These are phyloP conservation scores for Aureobasidium sp. DNA, from an alignment of 2,329 filamentous ascomycete species.

Conservation along the genomic window DNA sequence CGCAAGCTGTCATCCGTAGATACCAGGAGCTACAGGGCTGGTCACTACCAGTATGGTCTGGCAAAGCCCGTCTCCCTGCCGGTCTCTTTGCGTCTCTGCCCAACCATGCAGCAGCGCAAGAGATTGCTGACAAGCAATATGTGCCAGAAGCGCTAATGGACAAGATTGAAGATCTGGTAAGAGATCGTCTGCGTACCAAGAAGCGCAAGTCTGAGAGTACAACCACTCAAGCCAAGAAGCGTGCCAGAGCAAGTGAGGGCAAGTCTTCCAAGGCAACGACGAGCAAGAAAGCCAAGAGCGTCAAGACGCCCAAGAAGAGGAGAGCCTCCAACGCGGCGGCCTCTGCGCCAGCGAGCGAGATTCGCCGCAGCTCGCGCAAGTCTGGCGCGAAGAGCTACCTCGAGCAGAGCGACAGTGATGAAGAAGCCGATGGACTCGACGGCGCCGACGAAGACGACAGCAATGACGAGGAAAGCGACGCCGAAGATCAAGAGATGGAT, in stretches of 20 bases:
- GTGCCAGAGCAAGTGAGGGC: slow-evolving; percentile 18
- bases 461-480: slow-evolving; percentile 14
- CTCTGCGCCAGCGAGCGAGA: slow-evolving; percentile 34
- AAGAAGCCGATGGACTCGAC: slow-evolving; percentile 9
- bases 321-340: slow-evolving; percentile 21
- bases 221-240: slow-evolving; percentile 22
- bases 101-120: slow-evolving; percentile 69
- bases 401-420: slow-evolving; percentile 33
- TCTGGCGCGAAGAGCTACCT: slow-evolving; percentile 35
- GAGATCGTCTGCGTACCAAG: slow-evolving; percentile 56
- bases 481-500: slow-evolving; percentile 9
- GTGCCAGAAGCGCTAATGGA: slow-evolving; percentile 65
- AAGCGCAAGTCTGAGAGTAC: slow-evolving; percentile 32
- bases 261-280: slow-evolving; percentile 21
- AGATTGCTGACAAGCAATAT: slow-evolving; percentile 79
- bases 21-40: slow-evolving; percentile 83
- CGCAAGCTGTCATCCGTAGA: slow-evolving; percentile 70
- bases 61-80: slow-evolving; percentile 70
- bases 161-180: slow-evolving; percentile 67
- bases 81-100: slow-evolving; percentile 69
- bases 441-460: slow-evolving; percentile 5
- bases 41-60: slow-evolving; percentile 74
- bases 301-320: slow-evolving; percentile 33
- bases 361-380: slow-evolving; percentile 36
- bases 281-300: slow-evolving; percentile 25